These are phyloP conservation scores for Mycena citricolor DNA, from an alignment of 1,284 basidiomycete species.

Conservation along the genomic window DNA sequence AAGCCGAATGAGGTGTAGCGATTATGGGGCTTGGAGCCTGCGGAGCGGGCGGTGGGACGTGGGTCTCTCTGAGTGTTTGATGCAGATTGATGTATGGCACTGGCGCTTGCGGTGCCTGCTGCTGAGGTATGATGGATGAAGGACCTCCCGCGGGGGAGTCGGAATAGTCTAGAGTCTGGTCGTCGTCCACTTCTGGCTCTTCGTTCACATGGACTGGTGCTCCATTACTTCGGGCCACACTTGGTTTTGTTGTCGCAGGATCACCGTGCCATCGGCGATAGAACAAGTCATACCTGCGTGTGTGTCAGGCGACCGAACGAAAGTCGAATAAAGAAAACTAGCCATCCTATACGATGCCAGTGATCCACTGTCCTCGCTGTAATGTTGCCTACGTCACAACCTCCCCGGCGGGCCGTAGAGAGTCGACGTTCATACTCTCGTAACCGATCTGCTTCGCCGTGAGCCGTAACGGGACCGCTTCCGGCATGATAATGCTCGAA, in stretches of 20 bases:
- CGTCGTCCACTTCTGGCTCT: constrained; percentile 51
- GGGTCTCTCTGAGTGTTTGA: constrained; percentile 18
- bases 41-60: constrained; percentile 7
- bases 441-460: constrained; percentile 58
- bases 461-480: constrained; percentile 37
- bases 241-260: constrained; percentile 51
- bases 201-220: constrained; percentile 33
- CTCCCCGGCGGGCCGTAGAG: constrained; percentile 56
- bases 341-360: constrained; percentile 71
- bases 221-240: constrained; percentile 34
- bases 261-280: constrained; percentile 52
- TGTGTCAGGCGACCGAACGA: not conserved
- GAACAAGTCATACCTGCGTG: constrained; percentile 18
- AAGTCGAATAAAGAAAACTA: constrained; percentile 48
- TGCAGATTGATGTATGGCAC: constrained; percentile 19
- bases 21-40: constrained; percentile 15
- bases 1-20: constrained; percentile 11
- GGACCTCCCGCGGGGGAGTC: constrained; percentile 30
- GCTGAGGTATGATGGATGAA: constrained; percentile 14
- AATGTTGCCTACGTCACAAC: constrained; percentile 68
- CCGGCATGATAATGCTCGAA: constrained; percentile 56
- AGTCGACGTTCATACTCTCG: constrained; percentile 66
- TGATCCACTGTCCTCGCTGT: constrained; percentile 70
- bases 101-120: constrained; percentile 5
- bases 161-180: constrained; percentile 40